These are phyloP conservation scores for Starmerella tilneyi DNA, from an alignment of 805 yeast genomes.

Conservation along the genomic window DNA sequence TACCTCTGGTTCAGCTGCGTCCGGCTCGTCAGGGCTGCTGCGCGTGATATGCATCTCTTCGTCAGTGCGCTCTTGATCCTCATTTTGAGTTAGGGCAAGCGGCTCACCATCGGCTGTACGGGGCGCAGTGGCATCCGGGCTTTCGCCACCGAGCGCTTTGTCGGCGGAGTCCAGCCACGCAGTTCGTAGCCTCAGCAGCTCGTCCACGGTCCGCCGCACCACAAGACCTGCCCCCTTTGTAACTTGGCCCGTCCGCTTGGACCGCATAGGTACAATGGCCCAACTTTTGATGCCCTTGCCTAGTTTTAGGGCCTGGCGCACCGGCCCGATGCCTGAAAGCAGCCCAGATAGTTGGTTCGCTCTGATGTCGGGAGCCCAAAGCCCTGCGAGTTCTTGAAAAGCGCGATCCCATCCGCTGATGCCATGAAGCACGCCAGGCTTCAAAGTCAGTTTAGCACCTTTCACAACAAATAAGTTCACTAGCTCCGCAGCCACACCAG, in stretches of 20 bases:
- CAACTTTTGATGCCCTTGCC: constrained; percentile 12
- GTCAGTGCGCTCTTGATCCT: not conserved
- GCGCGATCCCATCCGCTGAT: constrained; percentile 61
- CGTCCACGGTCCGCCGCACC: constrained; percentile 16
- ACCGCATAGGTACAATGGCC: constrained; percentile 13
- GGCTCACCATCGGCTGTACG: too few relatives aligned
- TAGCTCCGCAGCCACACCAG: constrained; percentile 79
- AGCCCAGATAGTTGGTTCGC: constrained; percentile 73
- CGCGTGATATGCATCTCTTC: too few relatives aligned
- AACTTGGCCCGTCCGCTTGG: constrained; percentile 8
- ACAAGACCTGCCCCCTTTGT: constrained; percentile 15
- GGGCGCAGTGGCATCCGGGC: too few relatives aligned
- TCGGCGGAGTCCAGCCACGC: constrained; percentile 18
- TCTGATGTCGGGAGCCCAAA: constrained; percentile 83
- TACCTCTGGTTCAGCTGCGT: too few relatives aligned
- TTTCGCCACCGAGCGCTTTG: constrained; percentile 6
- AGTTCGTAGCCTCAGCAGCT: constrained; percentile 10
- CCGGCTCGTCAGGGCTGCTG: too few relatives aligned
- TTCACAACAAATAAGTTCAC: constrained; percentile 83
- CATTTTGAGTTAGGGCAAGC: not conserved
- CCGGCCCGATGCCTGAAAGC: constrained; percentile 73
- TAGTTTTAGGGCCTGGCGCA: constrained; percentile 33
- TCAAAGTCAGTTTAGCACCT: constrained; percentile 64
- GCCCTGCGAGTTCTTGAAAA: constrained; percentile 44
- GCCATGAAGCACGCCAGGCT: constrained; percentile 59